Percentiles rank a stretch among this genome's conserved stretches.
Conservation (phyloP, 1,139 yeast genomes). For the Insectozyma bohioensis region DNA sequence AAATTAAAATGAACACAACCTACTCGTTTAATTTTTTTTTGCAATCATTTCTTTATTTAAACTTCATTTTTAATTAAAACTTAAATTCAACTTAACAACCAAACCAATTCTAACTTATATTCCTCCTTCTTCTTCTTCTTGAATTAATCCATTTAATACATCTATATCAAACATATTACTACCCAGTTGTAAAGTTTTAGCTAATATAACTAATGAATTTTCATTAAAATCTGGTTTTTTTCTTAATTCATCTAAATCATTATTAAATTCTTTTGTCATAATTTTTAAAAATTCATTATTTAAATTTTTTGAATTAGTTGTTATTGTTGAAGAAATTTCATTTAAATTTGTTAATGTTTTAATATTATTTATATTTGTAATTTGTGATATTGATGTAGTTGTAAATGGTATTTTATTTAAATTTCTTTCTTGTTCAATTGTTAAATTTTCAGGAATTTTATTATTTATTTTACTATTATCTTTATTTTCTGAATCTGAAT, state of each 20-base stretch:
- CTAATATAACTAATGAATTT: constrained; percentile 59
- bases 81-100: neutral
- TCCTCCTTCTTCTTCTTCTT: constrained; percentile 4
- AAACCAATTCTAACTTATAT: too few relatives aligned
- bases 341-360: constrained; percentile 18
- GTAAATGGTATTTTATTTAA: constrained; percentile 29
- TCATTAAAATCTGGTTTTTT: constrained; percentile 62
- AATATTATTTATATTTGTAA: constrained; percentile 16
- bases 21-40: too few relatives aligned
- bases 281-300: constrained; percentile 54
- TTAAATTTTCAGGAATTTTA: constrained; percentile 18
- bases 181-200: constrained; percentile 66
- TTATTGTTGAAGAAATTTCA: constrained; percentile 21
- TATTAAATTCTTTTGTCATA: constrained; percentile 60
- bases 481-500: constrained; percentile 38
- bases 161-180: constrained; percentile 66
- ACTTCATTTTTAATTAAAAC: too few relatives aligned
- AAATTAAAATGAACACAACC: too few relatives aligned
- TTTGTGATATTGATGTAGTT: constrained; percentile 21
- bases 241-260: constrained; percentile 63
- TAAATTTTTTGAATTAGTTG: constrained; percentile 23
- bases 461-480: constrained; percentile 2
- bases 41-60: too few relatives aligned
- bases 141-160: constrained; percentile 44
- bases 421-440: constrained; percentile 23